A percentile compares a stretch with the other conserved stretches of the same genome.
Evolutionary conservation across 352 stramenopile species (phyloP).

Genomic region (Phytophthora hibernalis): DNA sequence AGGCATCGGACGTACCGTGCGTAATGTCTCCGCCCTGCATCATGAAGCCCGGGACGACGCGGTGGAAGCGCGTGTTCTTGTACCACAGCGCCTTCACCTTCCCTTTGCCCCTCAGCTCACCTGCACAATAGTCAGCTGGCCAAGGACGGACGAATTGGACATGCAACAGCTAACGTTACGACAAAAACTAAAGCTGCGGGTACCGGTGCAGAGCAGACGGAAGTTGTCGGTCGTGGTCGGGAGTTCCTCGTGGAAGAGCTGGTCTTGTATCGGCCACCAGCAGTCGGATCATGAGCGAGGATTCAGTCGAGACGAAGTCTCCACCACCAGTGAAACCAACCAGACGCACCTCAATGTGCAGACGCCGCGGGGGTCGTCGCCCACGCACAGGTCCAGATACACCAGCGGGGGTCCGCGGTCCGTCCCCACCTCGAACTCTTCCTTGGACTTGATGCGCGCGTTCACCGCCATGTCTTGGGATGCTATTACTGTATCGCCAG

Average conservation of each 20-base stretch:
- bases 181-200: not conserved
- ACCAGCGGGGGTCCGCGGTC: constrained; percentile 56
- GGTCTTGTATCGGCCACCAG: not conserved
- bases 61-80: constrained; percentile 96
- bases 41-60: constrained; percentile 99
- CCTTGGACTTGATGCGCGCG: constrained; percentile 49
- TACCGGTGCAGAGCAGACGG: constrained; percentile 74
- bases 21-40: constrained; percentile 96
- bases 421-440: constrained; percentile 55
- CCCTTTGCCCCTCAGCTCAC: constrained; percentile 60
- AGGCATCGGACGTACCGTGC: constrained; percentile 51
- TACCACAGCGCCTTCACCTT: constrained; percentile 78
- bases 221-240: constrained; percentile 75
- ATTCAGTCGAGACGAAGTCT: not conserved
- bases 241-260: constrained; percentile 83
- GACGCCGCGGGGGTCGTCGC: constrained; percentile 53
- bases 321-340: not conserved
- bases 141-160: not conserved
- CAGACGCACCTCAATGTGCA: constrained; percentile 69
- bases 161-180: not conserved
- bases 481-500: not conserved
- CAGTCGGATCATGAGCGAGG: not conserved
- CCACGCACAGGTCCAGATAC: constrained; percentile 71
- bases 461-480: constrained; percentile 48
- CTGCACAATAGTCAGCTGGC: constrained; percentile 13